These are phyloP conservation scores for Musa itinerans DNA, from an alignment of 176 grass and related monocot genomes.

Conservation along the genomic window DNA sequence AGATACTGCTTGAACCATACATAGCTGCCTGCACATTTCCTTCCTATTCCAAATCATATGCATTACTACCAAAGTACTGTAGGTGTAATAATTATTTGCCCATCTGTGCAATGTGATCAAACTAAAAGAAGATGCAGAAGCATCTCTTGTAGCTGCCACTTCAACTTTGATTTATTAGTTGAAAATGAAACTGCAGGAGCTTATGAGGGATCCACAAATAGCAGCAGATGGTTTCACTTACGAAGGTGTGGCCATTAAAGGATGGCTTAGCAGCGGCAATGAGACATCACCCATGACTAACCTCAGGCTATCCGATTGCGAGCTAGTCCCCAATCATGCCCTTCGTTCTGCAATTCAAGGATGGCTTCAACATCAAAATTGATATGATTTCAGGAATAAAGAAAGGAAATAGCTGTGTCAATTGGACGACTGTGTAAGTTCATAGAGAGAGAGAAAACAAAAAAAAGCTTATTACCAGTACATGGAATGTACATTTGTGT, in stretches of 20 bases:
- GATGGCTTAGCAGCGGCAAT: slow-evolving; percentile 40
- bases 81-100: background rate
- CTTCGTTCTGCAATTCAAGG: slow-evolving; percentile 63
- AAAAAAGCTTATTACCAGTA: no score
- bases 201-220: slow-evolving; percentile 77
- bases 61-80: background rate
- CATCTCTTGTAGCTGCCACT: background rate
- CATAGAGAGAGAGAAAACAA: no score
- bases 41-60: background rate
- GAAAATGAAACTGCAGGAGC: slow-evolving; percentile 33
- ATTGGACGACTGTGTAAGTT: no score
- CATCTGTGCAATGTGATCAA: background rate
- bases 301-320: slow-evolving; percentile 38
- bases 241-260: slow-evolving; percentile 62
- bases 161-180: background rate
- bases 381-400: background rate
- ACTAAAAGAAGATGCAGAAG: background rate
- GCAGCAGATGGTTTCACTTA: slow-evolving; percentile 88
- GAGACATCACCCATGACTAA: slow-evolving; percentile 90
- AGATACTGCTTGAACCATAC: background rate
- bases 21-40: background rate
- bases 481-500: no score
- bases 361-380: slow-evolving; percentile 27
- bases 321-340: slow-evolving; percentile 62
- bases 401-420: background rate